Evolutionary conservation across 257 asterid genomes (phyloP).

Genomic region (Plantago major): DNA sequence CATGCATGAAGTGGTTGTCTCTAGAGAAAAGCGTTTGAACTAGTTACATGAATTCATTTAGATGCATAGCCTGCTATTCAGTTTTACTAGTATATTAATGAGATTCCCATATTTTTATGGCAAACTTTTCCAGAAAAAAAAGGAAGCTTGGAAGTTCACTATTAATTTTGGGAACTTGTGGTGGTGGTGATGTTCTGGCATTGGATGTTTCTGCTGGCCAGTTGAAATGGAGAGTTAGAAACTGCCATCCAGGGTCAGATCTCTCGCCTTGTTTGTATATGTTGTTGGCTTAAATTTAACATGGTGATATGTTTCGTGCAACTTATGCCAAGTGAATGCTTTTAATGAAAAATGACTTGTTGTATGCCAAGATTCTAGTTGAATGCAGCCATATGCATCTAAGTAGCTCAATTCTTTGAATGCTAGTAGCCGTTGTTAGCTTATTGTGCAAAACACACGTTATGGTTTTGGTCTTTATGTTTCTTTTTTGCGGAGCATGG

Average conservation of each 20-base stretch:
- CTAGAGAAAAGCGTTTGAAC: conserved; percentile 60
- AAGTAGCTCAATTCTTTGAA: conserved; percentile 38
- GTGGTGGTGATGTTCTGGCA: conserved; percentile 88
- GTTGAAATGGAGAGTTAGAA: conserved; percentile 76
- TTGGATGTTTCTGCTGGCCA: conserved; percentile 86
- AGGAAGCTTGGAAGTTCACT: conserved; percentile 80
- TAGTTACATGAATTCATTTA: not conserved
- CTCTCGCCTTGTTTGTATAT: not conserved
- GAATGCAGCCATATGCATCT: conserved; percentile 49
- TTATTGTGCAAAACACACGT: too few species aligned
- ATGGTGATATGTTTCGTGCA: not conserved
- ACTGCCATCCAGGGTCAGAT: conserved; percentile 93
- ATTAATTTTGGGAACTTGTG: conserved; percentile 83
- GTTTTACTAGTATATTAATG: conserved; percentile 9
- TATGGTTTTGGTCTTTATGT: too few species aligned
- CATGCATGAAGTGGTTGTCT: conserved; percentile 90
- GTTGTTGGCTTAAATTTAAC: conserved; percentile 9
- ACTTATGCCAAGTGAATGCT: not conserved
- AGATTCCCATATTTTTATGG: conserved; percentile 2
- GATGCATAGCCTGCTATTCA: not conserved
- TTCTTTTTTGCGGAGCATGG: too few species aligned
- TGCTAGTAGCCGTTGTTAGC: too few species aligned
- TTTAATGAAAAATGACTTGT: conserved; percentile 4
- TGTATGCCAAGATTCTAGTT: conserved; percentile 33
- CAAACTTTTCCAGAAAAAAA: conserved; percentile 49